Evolutionary conservation across 441 rosid genomes (phyloP).

Genomic region (Gossypium lobatum): DNA sequence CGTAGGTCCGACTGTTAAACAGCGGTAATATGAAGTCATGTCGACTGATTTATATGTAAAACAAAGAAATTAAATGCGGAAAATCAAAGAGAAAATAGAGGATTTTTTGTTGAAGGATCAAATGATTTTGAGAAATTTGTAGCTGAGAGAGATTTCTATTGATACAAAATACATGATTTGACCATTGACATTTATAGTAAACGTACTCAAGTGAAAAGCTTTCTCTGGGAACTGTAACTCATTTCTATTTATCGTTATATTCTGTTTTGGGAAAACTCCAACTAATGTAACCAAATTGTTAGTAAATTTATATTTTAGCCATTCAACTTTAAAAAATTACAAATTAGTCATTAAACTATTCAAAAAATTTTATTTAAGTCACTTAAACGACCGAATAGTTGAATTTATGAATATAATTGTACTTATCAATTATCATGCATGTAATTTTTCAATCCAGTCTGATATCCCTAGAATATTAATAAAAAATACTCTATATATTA

Average conservation of each 20-base stretch:
- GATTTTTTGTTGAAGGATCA: neutral
- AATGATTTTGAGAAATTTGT: neutral
- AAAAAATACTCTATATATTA: too few relatives aligned
- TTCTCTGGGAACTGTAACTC: neutral
- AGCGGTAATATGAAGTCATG: conserved; percentile 54
- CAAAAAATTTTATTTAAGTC: too few relatives aligned
- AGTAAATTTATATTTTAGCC: too few relatives aligned
- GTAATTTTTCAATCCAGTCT: too few relatives aligned
- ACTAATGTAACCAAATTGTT: too few relatives aligned
- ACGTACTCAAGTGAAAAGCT: neutral
- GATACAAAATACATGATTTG: neutral
- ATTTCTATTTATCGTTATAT: neutral
- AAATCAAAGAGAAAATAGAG: neutral
- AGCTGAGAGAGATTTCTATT: neutral
- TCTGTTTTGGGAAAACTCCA: too few relatives aligned
- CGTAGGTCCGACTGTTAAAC: conserved; percentile 30
- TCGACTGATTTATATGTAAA: neutral
- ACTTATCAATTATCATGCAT: too few relatives aligned
- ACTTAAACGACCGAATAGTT: too few relatives aligned
- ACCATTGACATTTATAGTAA: neutral
- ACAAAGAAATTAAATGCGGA: neutral
- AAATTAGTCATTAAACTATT: too few relatives aligned
- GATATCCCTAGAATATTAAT: too few relatives aligned
- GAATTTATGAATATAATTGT: too few relatives aligned
- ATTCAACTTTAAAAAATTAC: too few relatives aligned